phyloP scores from a whole-genome alignment of 2,329 filamentous ascomycete genomes.

The Aspergillus ustus region DNA sequence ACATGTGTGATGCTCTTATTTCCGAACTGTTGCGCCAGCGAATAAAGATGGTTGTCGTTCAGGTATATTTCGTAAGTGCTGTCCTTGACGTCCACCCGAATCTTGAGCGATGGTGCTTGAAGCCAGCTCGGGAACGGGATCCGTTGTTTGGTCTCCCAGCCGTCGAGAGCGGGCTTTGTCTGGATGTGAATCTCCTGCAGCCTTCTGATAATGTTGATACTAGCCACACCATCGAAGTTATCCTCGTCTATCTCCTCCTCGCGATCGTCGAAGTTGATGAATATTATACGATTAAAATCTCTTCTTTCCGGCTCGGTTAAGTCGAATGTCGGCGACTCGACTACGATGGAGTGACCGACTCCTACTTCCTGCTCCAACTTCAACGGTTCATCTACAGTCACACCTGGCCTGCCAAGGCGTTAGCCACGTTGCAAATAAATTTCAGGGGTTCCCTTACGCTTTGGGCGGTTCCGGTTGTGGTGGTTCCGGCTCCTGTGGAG shows the following conservation, averaged over 20 bases:
- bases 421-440: neutral
- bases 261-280: conserved; percentile 2
- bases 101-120: neutral
- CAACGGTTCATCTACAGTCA: neutral
- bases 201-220: neutral
- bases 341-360: neutral
- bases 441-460: neutral
- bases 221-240: neutral
- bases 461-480: neutral
- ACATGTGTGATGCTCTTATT: neutral
- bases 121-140: conserved; percentile 1
- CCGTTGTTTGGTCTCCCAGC: neutral
- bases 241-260: neutral
- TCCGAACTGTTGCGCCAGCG: neutral
- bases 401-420: neutral
- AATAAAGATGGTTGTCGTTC: neutral
- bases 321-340: neutral
- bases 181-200: neutral
- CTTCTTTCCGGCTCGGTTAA: neutral
- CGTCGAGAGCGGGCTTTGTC: neutral
- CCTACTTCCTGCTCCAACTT: neutral
- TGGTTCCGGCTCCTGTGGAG: neutral
- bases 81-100: neutral
- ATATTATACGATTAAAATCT: neutral
- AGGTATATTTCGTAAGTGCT: neutral